Percentiles rank a stretch among this genome's conserved stretches.
These are phyloP conservation scores for Fusarium sterilihyphosum DNA, from an alignment of 2,329 filamentous ascomycete genomes.

Conservation along the genomic window DNA sequence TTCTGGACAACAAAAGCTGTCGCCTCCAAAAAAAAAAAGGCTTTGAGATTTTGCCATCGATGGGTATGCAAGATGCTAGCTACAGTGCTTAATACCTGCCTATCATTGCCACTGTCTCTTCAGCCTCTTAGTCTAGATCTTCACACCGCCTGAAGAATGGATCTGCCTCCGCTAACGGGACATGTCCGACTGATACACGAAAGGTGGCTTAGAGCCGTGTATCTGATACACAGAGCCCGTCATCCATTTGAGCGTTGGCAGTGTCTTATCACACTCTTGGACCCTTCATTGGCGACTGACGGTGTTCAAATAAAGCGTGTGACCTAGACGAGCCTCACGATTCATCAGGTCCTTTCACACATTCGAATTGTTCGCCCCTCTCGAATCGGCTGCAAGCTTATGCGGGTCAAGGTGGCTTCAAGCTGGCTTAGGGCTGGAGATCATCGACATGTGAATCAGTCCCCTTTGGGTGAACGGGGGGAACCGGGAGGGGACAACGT, in stretches of 20 bases:
- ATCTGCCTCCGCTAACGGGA: constrained; percentile 30
- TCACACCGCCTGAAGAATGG: constrained; percentile 37
- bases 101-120: not conserved
- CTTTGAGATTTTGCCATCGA: constrained; percentile 6
- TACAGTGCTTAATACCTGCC: not conserved
- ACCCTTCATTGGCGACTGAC: not conserved
- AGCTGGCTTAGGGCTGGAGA: constrained; percentile 41
- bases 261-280: not conserved
- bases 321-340: constrained; percentile 9
- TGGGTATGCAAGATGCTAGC: constrained; percentile 17
- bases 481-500: constrained; percentile 36
- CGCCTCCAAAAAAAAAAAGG: not conserved
- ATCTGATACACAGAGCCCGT: not conserved
- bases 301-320: constrained; percentile 10
- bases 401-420: constrained; percentile 34
- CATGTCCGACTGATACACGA: constrained; percentile 15
- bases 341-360: not conserved
- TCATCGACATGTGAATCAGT: constrained; percentile 44
- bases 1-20: not conserved
- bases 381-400: constrained; percentile 31
- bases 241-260: not conserved
- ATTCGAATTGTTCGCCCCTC: constrained; percentile 10
- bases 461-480: constrained; percentile 26
- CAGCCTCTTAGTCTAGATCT: constrained; percentile 9
- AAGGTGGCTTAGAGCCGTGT: not conserved